A percentile compares a stretch with the other conserved stretches of the same genome.
phyloP scores from a whole-genome alignment of 768 basidiomycete genomes.

The Phylloporus rhodoxanthus region DNA sequence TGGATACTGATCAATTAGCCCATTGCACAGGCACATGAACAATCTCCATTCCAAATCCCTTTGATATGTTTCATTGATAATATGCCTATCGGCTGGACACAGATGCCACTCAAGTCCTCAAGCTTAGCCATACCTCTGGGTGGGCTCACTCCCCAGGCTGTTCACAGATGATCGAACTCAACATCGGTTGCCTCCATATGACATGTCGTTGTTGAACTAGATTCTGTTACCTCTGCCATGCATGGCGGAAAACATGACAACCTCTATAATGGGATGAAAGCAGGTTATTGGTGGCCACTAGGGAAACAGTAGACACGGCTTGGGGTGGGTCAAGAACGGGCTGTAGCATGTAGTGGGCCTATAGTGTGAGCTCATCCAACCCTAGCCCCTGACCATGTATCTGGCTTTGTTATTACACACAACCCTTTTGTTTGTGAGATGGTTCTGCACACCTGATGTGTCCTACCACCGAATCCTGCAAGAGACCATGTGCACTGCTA shows the following conservation, averaged over 20 bases:
- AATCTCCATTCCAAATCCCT: too few species aligned
- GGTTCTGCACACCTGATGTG: too few species aligned
- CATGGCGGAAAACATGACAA: constrained; percentile 37
- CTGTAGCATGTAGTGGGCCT: too few species aligned
- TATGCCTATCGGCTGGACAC: constrained; percentile 26
- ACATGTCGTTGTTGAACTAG: constrained; percentile 35
- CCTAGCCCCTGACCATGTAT: too few species aligned
- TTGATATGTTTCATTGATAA: too few species aligned
- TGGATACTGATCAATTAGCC: too few species aligned
- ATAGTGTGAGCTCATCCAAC: too few species aligned
- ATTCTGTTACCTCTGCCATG: constrained; percentile 38
- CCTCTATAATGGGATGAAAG: constrained; percentile 67
- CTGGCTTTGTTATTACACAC: too few species aligned
- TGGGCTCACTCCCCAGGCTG: constrained; percentile 40
- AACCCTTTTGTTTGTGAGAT: too few species aligned
- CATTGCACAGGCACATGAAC: too few species aligned
- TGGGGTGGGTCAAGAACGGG: constrained; percentile 29
- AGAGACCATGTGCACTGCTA: too few species aligned
- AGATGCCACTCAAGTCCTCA: constrained; percentile 22
- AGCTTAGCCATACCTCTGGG: constrained; percentile 20
- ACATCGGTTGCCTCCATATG: constrained; percentile 37
- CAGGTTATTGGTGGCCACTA: constrained; percentile 34
- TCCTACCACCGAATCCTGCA: too few species aligned
- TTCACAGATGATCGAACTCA: constrained; percentile 34
- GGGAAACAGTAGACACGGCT: constrained; percentile 39